These are phyloP conservation scores for Pseudonitzschia multistriata DNA, from an alignment of 108 stramenopile genomes.

Conservation along the genomic window DNA sequence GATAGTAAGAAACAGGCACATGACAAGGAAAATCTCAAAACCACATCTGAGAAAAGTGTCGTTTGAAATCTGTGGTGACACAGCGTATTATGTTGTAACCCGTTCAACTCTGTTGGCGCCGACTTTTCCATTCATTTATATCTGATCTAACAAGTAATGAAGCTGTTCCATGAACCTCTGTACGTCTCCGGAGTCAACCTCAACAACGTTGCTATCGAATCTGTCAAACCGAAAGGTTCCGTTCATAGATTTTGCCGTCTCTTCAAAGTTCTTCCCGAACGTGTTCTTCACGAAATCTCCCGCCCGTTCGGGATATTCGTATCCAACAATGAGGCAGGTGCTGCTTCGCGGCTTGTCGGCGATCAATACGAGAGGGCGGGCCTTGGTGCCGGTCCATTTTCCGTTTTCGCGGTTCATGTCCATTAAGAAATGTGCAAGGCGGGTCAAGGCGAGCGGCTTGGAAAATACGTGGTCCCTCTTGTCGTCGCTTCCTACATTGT, in stretches of 20 bases:
- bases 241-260: slow-evolving; percentile 84
- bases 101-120: too few relatives aligned
- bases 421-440: slow-evolving; percentile 83
- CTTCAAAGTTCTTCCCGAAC: slow-evolving; percentile 84
- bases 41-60: too few relatives aligned
- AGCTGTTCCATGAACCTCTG: slow-evolving; percentile 92
- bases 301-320: slow-evolving; percentile 75
- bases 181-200: slow-evolving; percentile 77
- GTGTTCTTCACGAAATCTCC: slow-evolving; percentile 75
- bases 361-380: slow-evolving; percentile 80
- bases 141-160: slow-evolving; percentile 77
- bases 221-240: slow-evolving; percentile 76
- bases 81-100: too few relatives aligned
- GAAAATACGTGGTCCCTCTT: slow-evolving; percentile 62
- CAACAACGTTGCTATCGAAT: slow-evolving; percentile 89
- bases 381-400: slow-evolving; percentile 85
- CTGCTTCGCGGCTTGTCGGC: slow-evolving; percentile 75
- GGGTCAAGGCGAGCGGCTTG: slow-evolving; percentile 75
- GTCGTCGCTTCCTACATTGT: slow-evolving; percentile 4
- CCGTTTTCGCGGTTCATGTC: slow-evolving; percentile 90
- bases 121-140: slow-evolving; percentile 12
- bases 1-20: too few relatives aligned
- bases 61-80: too few relatives aligned
- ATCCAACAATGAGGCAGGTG: slow-evolving; percentile 89
- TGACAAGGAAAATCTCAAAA: too few relatives aligned